Conservation (phyloP, 2,329 filamentous ascomycete species). For the Cercospora zeae-maydis region DNA sequence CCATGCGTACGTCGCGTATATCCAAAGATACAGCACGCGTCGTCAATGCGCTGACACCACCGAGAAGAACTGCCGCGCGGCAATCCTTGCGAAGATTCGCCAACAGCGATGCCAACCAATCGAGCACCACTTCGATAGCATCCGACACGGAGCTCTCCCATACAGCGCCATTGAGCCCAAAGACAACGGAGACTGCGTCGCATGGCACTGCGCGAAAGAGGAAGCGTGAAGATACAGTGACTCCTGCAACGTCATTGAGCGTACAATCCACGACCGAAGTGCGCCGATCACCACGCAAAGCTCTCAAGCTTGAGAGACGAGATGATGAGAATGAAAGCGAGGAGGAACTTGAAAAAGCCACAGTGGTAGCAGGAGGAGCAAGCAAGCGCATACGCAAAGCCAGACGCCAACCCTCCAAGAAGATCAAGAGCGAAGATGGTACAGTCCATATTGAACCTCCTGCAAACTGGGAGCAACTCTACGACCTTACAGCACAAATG, state of each 20-base stretch:
- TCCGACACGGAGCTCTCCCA: conserved; percentile 20
- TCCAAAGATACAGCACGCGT: conserved; percentile 28
- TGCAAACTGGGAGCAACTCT: conserved; percentile 79
- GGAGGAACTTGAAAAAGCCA: background rate
- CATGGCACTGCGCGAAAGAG: conserved; percentile 23
- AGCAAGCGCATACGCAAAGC: conserved; percentile 18
- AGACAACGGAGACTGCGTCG: conserved; percentile 4
- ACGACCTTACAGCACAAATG: conserved; percentile 74
- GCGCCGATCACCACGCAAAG: conserved; percentile 33
- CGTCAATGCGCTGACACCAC: conserved; percentile 18
- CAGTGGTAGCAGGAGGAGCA: background rate
- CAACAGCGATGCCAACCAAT: background rate
- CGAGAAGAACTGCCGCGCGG: conserved; percentile 14
- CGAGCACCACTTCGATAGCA: background rate
- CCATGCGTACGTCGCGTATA: conserved; percentile 27
- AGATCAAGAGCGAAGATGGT: conserved; percentile 35
- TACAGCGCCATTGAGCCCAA: conserved; percentile 17
- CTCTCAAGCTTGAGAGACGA: conserved; percentile 19
- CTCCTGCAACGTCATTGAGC: conserved; percentile 15
- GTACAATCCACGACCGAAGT: conserved; percentile 13
- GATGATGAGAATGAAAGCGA: conserved; percentile 16
- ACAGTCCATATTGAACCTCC: conserved; percentile 51
- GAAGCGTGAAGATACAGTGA: conserved; percentile 22
- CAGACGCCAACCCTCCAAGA: conserved; percentile 34
- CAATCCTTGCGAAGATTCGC: conserved; percentile 27